These are phyloP conservation scores for Lolium multiflorum DNA, from an alignment of 176 grass and related monocot genomes.

Conservation along the genomic window DNA sequence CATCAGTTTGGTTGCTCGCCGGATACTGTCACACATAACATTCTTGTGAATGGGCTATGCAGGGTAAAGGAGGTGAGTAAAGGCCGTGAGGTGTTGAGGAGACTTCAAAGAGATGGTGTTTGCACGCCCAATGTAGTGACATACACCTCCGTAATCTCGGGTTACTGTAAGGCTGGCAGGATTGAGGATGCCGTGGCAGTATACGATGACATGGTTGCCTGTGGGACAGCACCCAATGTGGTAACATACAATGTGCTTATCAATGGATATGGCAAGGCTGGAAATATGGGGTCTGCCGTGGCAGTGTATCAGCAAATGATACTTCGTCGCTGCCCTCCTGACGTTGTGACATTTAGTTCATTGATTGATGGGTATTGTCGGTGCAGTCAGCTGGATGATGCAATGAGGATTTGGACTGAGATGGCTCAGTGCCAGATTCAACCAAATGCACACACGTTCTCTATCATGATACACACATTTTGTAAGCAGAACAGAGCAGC, in stretches of 20 bases:
- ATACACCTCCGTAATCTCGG: slow-evolving; percentile 82
- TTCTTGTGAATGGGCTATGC: slow-evolving; percentile 81
- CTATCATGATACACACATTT: slow-evolving; percentile 74
- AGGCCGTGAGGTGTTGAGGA: slow-evolving; percentile 66
- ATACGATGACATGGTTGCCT: slow-evolving; percentile 74
- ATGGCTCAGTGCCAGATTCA: slow-evolving; percentile 61
- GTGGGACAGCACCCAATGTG: slow-evolving; percentile 58
- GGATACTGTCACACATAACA: slow-evolving; percentile 81
- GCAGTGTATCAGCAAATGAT: slow-evolving; percentile 79
- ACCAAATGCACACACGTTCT: slow-evolving; percentile 83
- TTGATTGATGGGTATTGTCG: slow-evolving; percentile 94
- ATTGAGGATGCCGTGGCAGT: slow-evolving; percentile 70
- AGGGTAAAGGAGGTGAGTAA: slow-evolving; percentile 58
- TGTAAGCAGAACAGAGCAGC: slow-evolving; percentile 79
- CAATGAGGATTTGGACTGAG: slow-evolving; percentile 75
- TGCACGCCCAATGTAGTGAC: slow-evolving; percentile 80
- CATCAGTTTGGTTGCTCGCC: slow-evolving; percentile 68
- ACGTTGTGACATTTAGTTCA: slow-evolving; percentile 94
- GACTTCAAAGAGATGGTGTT: slow-evolving; percentile 64
- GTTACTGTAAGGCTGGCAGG: slow-evolving; percentile 73
- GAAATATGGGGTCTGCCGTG: slow-evolving; percentile 60
- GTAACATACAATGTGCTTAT: slow-evolving; percentile 95
- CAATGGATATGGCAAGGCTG: slow-evolving; percentile 83
- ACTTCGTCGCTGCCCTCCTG: slow-evolving; percentile 55
- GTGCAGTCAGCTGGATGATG: slow-evolving; percentile 68